A percentile compares a stretch with the other conserved stretches of the same genome.
phyloP scores from a whole-genome alignment of 352 stramenopile genomes.

The Elongisporangium prolatum region DNA sequence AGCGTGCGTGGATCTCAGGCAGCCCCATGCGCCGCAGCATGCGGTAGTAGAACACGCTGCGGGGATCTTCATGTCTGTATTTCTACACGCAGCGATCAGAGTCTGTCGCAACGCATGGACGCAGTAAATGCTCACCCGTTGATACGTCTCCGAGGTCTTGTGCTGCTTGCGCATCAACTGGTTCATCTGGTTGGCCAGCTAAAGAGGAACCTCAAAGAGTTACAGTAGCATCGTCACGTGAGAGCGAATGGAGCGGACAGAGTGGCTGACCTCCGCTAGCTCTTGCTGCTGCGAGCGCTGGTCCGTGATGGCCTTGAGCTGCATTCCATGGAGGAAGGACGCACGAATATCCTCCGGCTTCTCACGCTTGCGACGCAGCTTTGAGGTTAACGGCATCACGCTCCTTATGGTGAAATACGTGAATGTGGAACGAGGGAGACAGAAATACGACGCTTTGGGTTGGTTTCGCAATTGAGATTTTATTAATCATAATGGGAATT shows the following conservation, averaged over 20 bases:
- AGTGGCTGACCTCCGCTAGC: conserved; percentile 32
- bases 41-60: conserved; percentile 69
- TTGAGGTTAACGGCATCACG: not conserved
- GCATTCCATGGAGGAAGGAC: conserved; percentile 33
- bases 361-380: conserved; percentile 14
- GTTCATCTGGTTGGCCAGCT: conserved; percentile 75
- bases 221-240: not conserved
- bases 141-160: conserved; percentile 38
- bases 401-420: not conserved
- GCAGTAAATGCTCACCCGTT: conserved; percentile 29
- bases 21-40: conserved; percentile 72
- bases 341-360: conserved; percentile 35
- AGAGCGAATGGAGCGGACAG: not conserved
- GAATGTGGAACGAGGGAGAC: not conserved
- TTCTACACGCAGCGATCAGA: conserved; percentile 20
- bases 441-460: not conserved
- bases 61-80: conserved; percentile 59
- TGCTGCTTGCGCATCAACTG: conserved; percentile 54
- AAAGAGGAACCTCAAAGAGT: not conserved
- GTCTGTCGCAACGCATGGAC: not conserved
- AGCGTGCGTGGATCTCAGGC: conserved; percentile 65
- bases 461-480: not conserved
- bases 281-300: conserved; percentile 28
- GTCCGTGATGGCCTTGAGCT: conserved; percentile 28
- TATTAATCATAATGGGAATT: not conserved